Evolutionary conservation across 805 yeast species (phyloP).

Genomic region (Teunomyces barrocoloradensis): DNA sequence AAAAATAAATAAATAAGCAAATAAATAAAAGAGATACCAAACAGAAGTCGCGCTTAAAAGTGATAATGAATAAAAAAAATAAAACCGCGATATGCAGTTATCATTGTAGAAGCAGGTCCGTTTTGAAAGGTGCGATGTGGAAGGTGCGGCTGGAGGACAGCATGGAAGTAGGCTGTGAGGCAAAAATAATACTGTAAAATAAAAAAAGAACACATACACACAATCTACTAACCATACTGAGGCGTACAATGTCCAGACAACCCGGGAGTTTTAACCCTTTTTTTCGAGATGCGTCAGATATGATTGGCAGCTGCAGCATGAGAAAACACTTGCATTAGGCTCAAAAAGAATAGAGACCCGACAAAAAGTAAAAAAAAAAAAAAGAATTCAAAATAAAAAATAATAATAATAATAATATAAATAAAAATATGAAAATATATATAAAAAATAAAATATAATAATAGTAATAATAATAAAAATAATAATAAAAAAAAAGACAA

Average conservation of each 20-base stretch:
- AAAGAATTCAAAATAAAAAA: neutral
- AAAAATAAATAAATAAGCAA: neutral
- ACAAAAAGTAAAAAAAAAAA: neutral
- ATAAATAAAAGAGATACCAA: neutral
- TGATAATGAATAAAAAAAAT: no score
- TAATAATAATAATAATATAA: neutral
- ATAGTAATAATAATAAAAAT: no score
- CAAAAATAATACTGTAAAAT: neutral
- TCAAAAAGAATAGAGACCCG: constrained; percentile 1
- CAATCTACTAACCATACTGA: neutral
- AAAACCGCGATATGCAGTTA: no score
- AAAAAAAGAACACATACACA: no score
- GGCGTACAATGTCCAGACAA: neutral
- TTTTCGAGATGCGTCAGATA: neutral
- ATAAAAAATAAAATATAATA: neutral
- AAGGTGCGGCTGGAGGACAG: neutral
- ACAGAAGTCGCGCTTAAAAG: neutral
- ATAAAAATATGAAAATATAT: neutral
- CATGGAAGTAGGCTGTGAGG: neutral
- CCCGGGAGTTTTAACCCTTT: neutral
- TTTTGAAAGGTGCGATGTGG: neutral
- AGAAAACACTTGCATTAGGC: neutral
- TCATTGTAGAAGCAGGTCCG: no score
- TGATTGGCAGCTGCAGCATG: neutral
- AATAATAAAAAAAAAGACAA: neutral